phyloP scores from a whole-genome alignment of 2,329 filamentous ascomycete genomes.

The Fusarium denticulatum region DNA sequence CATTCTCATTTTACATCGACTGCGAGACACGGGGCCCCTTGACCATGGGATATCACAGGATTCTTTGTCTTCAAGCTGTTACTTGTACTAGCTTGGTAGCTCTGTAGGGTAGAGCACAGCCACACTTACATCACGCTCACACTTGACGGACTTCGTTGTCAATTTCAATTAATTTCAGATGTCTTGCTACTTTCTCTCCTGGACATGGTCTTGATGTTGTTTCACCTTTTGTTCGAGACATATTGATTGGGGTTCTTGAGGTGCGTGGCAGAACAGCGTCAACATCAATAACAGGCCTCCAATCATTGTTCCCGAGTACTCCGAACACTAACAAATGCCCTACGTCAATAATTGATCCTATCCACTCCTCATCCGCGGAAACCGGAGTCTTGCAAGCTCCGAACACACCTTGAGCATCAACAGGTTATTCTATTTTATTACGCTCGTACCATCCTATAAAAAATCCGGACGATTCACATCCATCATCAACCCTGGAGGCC shows the following conservation, averaged over 20 bases:
- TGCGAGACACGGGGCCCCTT: background rate
- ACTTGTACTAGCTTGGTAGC: background rate
- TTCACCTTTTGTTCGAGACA: background rate
- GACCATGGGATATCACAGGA: constrained; percentile 6
- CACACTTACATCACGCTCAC: background rate
- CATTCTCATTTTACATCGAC: background rate
- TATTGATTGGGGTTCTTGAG: background rate
- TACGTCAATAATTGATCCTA: constrained; percentile 24
- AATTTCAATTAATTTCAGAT: background rate
- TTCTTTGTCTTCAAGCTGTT: background rate
- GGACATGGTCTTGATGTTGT: background rate
- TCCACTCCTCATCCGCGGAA: constrained; percentile 30
- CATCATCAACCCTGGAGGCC: background rate
- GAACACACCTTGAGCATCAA: constrained; percentile 29
- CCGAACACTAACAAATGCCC: constrained; percentile 34
- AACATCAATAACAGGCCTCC: background rate
- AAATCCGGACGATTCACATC: constrained; percentile 12
- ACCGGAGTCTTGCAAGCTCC: constrained; percentile 32
- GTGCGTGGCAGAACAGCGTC: background rate
- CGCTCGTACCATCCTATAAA: constrained; percentile 21
- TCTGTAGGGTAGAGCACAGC: constrained; percentile 20
- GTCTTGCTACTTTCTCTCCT: background rate
- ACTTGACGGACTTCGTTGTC: background rate
- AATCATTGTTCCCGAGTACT: constrained; percentile 25
- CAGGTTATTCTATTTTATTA: constrained; percentile 2